These are phyloP conservation scores for Acer campestre DNA, from an alignment of 345 rosid genomes.

Conservation along the genomic window DNA sequence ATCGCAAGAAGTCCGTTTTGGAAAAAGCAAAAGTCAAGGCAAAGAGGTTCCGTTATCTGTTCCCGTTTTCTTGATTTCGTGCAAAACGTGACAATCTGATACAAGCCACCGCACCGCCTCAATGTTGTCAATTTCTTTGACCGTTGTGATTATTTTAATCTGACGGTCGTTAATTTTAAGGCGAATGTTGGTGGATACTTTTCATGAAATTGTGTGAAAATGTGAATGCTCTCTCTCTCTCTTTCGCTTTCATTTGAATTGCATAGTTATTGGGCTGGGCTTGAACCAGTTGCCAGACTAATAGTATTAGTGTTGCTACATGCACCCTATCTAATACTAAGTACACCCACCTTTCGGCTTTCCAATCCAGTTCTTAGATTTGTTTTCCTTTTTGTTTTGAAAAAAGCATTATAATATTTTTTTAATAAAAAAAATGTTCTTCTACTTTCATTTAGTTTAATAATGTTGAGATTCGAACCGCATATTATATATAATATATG, in stretches of 20 bases:
- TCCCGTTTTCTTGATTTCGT: not conserved
- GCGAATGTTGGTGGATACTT: not conserved
- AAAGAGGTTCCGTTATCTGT: not conserved
- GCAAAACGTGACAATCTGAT: not conserved
- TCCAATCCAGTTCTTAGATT: no score
- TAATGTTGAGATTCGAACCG: no score
- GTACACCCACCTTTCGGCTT: no score
- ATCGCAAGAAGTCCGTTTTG: not conserved
- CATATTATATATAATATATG: no score
- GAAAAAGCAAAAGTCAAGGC: not conserved
- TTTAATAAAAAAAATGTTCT: no score
- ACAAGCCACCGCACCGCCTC: constrained; percentile 1
- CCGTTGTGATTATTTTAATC: not conserved
- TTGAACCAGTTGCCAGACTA: no score
- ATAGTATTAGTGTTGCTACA: no score
- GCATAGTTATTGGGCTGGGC: no score
- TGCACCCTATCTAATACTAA: no score
- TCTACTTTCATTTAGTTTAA: no score
- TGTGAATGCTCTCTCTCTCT: not conserved
- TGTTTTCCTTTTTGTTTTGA: no score
- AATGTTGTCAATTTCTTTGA: not conserved
- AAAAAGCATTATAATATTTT: no score
- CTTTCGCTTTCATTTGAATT: not conserved
- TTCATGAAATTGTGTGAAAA: not conserved
- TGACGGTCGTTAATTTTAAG: constrained; percentile 2